phyloP scores from a whole-genome alignment of 1,284 basidiomycete genomes.

The Ganoderma sinense region DNA sequence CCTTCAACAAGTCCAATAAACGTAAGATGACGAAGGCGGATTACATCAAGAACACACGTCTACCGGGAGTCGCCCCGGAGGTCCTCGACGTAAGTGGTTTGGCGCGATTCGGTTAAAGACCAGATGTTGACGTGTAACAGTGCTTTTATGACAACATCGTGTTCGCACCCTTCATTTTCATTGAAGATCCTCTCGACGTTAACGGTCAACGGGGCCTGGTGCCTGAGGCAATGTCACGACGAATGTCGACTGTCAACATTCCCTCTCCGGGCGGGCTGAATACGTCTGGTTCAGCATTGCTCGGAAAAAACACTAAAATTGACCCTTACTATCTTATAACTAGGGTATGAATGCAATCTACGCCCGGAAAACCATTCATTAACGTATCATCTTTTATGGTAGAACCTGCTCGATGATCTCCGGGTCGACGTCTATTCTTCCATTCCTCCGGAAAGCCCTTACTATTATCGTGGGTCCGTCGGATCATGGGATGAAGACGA shows the following conservation, averaged over 20 bases:
- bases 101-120: background rate
- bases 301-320: slow-evolving; percentile 72
- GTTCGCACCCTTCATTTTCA: slow-evolving; percentile 94
- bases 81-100: slow-evolving; percentile 77
- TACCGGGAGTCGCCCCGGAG: slow-evolving; percentile 87
- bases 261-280: slow-evolving; percentile 44
- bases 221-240: slow-evolving; percentile 52
- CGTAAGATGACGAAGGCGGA: slow-evolving; percentile 96
- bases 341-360: slow-evolving; percentile 55
- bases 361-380: slow-evolving; percentile 1
- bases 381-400: slow-evolving; percentile 20
- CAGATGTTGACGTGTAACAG: slow-evolving; percentile 46
- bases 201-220: slow-evolving; percentile 61
- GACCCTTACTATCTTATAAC: slow-evolving; percentile 94
- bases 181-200: slow-evolving; percentile 86
- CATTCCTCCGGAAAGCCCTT: slow-evolving; percentile 78
- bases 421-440: slow-evolving; percentile 75
- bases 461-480: slow-evolving; percentile 77
- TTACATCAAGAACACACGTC: slow-evolving; percentile 89
- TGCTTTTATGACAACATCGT: slow-evolving; percentile 98
- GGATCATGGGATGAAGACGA: slow-evolving; percentile 75
- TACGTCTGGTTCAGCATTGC: slow-evolving; percentile 46
- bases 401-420: slow-evolving; percentile 79
- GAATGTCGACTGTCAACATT: slow-evolving; percentile 48
- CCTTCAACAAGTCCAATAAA: slow-evolving; percentile 97